These are phyloP conservation scores for Hypomontagnella submonticulosa DNA, from an alignment of 495 filamentous ascomycete genomes.

Conservation along the genomic window DNA sequence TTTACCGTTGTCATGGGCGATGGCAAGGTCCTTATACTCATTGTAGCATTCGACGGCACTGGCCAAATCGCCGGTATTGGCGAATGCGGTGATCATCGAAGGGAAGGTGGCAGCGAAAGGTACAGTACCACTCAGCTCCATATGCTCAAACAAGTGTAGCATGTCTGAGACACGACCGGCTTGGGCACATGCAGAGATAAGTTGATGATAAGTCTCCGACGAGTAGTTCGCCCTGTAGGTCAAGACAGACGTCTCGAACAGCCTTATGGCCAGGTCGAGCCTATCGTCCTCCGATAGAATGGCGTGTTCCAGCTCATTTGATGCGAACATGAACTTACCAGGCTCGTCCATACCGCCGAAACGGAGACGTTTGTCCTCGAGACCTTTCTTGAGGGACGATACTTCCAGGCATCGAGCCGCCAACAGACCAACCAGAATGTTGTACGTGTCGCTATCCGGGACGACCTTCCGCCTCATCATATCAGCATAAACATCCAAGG, in stretches of 20 bases:
- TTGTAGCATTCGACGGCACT: slow-evolving; percentile 96
- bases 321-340: slow-evolving; percentile 90
- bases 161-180: slow-evolving; percentile 83
- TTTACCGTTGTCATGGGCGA: slow-evolving; percentile 80
- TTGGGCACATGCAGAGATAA: slow-evolving; percentile 87
- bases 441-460: slow-evolving; percentile 86
- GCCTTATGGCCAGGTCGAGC: slow-evolving; percentile 79
- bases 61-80: slow-evolving; percentile 77
- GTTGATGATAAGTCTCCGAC: slow-evolving; percentile 77
- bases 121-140: slow-evolving; percentile 78
- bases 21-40: slow-evolving; percentile 86
- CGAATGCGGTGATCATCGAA: slow-evolving; percentile 92
- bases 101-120: slow-evolving; percentile 85
- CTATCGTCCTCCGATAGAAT: slow-evolving; percentile 88
- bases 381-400: slow-evolving; percentile 69
- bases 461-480: slow-evolving; percentile 88
- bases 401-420: slow-evolving; percentile 81
- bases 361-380: slow-evolving; percentile 80
- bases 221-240: slow-evolving; percentile 68
- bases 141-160: slow-evolving; percentile 87
- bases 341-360: slow-evolving; percentile 88
- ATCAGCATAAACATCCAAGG: slow-evolving; percentile 92
- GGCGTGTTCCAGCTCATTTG: slow-evolving; percentile 82
- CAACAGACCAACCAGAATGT: slow-evolving; percentile 83
- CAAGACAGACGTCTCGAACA: slow-evolving; percentile 79